Conservation (phyloP, 495 filamentous ascomycete species). For the Aspergillus funiculosus region DNA sequence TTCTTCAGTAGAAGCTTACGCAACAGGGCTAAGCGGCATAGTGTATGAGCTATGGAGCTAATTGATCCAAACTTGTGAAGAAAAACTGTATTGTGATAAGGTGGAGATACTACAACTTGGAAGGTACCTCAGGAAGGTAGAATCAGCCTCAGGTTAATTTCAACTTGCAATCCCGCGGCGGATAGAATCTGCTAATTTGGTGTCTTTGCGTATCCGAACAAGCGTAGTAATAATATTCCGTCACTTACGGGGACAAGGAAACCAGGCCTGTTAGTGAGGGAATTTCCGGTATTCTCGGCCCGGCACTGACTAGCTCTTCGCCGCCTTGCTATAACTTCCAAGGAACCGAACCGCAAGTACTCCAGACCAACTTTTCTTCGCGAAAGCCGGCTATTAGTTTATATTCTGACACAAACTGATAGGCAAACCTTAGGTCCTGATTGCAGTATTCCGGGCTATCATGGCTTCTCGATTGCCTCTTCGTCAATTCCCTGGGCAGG, state of each 20-base stretch:
- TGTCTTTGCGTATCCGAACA: slow-evolving; percentile 16
- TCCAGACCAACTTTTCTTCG: neutral
- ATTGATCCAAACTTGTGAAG: neutral
- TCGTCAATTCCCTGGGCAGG: slow-evolving; percentile 34
- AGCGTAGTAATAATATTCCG: slow-evolving; percentile 41
- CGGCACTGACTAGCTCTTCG: slow-evolving; percentile 16
- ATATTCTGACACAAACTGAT: too few species aligned
- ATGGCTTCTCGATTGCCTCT: slow-evolving; percentile 43
- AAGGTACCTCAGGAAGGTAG: too few species aligned
- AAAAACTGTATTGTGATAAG: neutral
- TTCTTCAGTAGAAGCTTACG: slow-evolving; percentile 26
- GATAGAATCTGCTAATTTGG: slow-evolving; percentile 23
- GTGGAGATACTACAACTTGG: neutral
- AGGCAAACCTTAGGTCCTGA: too few species aligned
- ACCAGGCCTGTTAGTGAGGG: slow-evolving; percentile 12
- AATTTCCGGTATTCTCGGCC: slow-evolving; percentile 31
- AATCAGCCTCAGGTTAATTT: too few species aligned
- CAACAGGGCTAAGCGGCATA: slow-evolving; percentile 37
- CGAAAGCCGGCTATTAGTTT: too few species aligned
- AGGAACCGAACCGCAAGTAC: too few species aligned
- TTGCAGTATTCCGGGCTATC: slow-evolving; percentile 16
- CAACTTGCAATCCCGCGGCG: too few species aligned
- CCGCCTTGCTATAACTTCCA: slow-evolving; percentile 13
- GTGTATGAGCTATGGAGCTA: slow-evolving; percentile 5
- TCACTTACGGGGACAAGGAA: slow-evolving; percentile 25